phyloP scores from a whole-genome alignment of 306 rosid genomes.

The Cicer bijugum region DNA sequence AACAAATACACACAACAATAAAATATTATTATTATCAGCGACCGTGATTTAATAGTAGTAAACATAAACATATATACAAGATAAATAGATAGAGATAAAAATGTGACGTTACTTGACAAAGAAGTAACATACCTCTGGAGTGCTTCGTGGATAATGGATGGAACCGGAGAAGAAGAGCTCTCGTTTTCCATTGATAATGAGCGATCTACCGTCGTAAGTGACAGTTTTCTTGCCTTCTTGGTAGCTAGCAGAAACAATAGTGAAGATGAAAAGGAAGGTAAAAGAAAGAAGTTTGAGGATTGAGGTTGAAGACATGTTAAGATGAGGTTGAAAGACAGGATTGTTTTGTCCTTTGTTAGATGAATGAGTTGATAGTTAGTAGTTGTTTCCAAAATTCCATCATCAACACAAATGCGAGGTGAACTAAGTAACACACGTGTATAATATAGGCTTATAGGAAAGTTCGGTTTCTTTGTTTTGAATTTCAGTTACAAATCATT shows the following conservation, averaged over 20 bases:
- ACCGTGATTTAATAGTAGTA: background rate
- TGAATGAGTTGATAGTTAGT: constrained; percentile 15
- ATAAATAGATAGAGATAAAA: background rate
- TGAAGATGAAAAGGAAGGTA: constrained; percentile 5
- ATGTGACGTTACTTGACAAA: constrained; percentile 23
- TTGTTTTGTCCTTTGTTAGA: background rate
- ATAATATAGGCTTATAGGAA: constrained; percentile 33
- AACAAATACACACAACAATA: constrained; percentile 4
- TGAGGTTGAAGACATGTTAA: background rate
- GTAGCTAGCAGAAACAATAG: constrained; percentile 7
- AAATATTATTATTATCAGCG: background rate
- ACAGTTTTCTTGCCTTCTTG: background rate
- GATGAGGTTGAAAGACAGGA: background rate
- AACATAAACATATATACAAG: no score
- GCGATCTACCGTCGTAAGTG: constrained; percentile 51
- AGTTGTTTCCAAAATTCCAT: constrained; percentile 24
- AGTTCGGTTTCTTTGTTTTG: constrained; percentile 31
- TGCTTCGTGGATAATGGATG: constrained; percentile 81
- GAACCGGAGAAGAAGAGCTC: constrained; percentile 85
- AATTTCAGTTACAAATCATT: constrained; percentile 35
- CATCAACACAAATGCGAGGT: background rate
- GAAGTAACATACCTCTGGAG: constrained; percentile 61
- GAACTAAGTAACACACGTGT: background rate
- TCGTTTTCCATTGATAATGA: constrained; percentile 58
- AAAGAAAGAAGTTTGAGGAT: constrained; percentile 34